These are phyloP conservation scores for Anethum foeniculum DNA, from an alignment of 140 eudicot species.

Conservation along the genomic window DNA sequence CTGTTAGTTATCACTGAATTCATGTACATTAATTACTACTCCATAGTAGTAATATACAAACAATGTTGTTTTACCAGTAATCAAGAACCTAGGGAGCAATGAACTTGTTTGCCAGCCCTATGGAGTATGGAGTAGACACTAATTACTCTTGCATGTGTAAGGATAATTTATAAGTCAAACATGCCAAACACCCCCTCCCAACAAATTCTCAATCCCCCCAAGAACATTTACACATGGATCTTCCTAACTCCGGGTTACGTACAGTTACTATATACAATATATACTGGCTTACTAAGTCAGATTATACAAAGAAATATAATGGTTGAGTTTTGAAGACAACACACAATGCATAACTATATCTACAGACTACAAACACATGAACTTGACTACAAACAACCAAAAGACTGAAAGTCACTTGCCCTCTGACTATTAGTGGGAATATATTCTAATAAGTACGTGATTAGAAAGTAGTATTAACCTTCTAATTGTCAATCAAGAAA, in stretches of 20 bases:
- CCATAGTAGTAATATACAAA: too few relatives aligned
- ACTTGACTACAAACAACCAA: neutral
- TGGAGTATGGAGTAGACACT: too few relatives aligned
- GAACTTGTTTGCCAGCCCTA: neutral
- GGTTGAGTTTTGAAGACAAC: neutral
- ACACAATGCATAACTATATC: neutral
- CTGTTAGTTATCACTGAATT: neutral
- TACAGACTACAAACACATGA: neutral
- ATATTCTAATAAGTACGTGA: too few relatives aligned
- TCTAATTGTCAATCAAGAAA: neutral
- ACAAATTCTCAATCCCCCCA: conserved; percentile 8
- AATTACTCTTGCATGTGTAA: neutral
- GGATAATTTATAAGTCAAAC: neutral
- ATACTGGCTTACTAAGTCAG: neutral
- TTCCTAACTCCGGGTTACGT: neutral
- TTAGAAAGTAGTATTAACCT: too few relatives aligned
- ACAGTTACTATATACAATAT: neutral
- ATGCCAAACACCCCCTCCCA: neutral
- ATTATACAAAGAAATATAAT: neutral
- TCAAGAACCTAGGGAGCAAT: conserved; percentile 8
- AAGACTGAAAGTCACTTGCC: neutral
- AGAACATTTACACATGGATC: neutral
- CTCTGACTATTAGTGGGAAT: too few relatives aligned
- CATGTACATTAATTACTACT: neutral
- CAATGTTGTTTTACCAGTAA: neutral